Evolutionary conservation across 768 basidiomycete species (phyloP).

Genomic region (Tricholoma saponaceum): DNA sequence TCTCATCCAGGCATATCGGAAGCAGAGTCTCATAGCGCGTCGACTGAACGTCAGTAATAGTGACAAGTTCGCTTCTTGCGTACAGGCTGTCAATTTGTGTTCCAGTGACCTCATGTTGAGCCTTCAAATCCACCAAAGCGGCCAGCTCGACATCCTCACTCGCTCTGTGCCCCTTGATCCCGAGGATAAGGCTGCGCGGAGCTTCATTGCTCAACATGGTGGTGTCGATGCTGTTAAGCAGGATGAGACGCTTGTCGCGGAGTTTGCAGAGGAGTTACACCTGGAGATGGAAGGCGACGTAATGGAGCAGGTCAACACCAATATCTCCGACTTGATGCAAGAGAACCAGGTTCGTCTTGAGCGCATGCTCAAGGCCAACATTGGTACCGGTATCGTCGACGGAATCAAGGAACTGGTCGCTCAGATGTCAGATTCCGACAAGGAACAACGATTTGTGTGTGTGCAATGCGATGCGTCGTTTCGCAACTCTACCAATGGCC

Average conservation of each 20-base stretch:
- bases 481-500: not conserved
- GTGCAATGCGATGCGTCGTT: not conserved
- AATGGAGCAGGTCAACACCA: not conserved
- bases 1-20: not conserved
- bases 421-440: not conserved
- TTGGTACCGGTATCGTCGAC: not conserved
- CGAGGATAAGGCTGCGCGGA: not conserved
- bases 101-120: not conserved
- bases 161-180: not conserved
- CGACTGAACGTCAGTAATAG: not conserved
- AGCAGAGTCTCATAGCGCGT: not conserved
- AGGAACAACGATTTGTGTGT: not conserved
- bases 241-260: not conserved
- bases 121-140: not conserved
- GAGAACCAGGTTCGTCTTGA: not conserved
- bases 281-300: not conserved
- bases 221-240: not conserved
- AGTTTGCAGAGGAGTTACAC: not conserved
- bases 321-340: not conserved
- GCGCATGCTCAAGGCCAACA: not conserved
- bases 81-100: not conserved
- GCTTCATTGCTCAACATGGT: not conserved
- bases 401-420: not conserved
- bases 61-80: not conserved
- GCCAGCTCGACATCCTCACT: not conserved